phyloP scores from a whole-genome alignment of 164 flowering plant species.

The Piper longum region DNA sequence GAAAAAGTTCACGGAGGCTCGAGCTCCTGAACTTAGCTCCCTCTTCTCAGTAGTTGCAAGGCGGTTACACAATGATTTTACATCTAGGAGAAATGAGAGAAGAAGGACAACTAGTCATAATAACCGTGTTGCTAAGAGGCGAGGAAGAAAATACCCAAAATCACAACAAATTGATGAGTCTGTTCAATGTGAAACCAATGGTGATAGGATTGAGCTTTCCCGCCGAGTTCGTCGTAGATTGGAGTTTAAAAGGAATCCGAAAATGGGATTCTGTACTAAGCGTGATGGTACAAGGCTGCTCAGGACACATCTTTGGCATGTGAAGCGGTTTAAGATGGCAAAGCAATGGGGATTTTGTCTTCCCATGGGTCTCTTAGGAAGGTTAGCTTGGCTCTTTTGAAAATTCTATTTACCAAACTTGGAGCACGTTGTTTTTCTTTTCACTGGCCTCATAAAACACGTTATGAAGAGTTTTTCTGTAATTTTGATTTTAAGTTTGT shows the following conservation, averaged over 20 bases:
- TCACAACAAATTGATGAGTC: conserved; percentile 6
- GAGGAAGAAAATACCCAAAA: conserved; percentile 23
- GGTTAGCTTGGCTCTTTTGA: conserved; percentile 25
- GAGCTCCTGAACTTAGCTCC: conserved; percentile 57
- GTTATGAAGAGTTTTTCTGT: neutral
- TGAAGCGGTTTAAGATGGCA: conserved; percentile 67
- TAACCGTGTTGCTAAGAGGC: conserved; percentile 22
- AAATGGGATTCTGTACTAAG: conserved; percentile 33
- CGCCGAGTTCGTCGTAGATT: conserved; percentile 38
- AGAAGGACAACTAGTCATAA: conserved; percentile 62
- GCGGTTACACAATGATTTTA: conserved; percentile 42
- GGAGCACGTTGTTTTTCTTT: neutral
- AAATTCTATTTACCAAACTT: neutral
- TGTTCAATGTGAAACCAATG: neutral
- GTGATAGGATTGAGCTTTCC: conserved; percentile 22
- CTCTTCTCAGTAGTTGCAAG: conserved; percentile 42
- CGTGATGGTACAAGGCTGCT: conserved; percentile 86
- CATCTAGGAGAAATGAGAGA: conserved; percentile 50
- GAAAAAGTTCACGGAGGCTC: conserved; percentile 49
- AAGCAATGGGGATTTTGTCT: conserved; percentile 82
- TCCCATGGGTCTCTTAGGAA: conserved; percentile 71
- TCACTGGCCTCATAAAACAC: too few relatives aligned
- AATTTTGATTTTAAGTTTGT: neutral
- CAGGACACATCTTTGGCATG: conserved; percentile 91
- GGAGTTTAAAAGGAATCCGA: conserved; percentile 43